Evolutionary conservation across 2,329 filamentous ascomycete species (phyloP), one percentile per base, ranked within the genome.

Genomic region (Talaromyces sp.): DNA sequence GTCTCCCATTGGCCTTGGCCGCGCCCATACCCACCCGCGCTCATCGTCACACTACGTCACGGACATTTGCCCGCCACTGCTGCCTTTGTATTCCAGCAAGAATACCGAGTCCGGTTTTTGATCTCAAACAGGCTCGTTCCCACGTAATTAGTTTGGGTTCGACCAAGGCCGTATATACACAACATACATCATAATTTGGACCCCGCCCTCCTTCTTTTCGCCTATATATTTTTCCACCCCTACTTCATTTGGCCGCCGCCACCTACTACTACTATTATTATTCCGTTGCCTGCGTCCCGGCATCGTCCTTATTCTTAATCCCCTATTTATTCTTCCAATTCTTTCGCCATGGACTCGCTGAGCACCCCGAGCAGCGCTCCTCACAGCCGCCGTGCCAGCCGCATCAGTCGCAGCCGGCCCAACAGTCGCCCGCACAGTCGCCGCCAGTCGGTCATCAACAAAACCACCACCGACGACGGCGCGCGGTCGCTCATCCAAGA

Each of bases 401-500:
- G 44, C 44, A 19, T 19, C 44, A 47, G n/a, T 47, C 36, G 36
- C 36, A 47, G 44, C 22, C 44, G 44, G 44, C 44, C 44, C n/a
- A 47, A 25, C 19, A 47, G 44, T 19, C 44, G 44, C 10, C 44
- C 39, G 39, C 49, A 47, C 58, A 63, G 61, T 69, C 44, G 65
- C 67, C 49, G 59, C 63, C 25, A 58, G 64, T 61, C 69, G 30
- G 64, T 71, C n/a, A 68, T 73, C 32, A 67, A 67, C 61, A 65
- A 72, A 49, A 67, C 69, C 22, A 64, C 70, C 59, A 68, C 69
- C 33, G 58, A 74, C 30, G 73, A 76, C 57, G 74, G 74, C 30
- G 63, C 72, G 10, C 72, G 73, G 13, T 72, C 73, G 3, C 32
- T 76, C n/a, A 42, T 76, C 10, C 72, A 75, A 47, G 68, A 75